phyloP scores from a whole-genome alignment of 768 basidiomycete genomes.

The Tulasnella sp. region DNA sequence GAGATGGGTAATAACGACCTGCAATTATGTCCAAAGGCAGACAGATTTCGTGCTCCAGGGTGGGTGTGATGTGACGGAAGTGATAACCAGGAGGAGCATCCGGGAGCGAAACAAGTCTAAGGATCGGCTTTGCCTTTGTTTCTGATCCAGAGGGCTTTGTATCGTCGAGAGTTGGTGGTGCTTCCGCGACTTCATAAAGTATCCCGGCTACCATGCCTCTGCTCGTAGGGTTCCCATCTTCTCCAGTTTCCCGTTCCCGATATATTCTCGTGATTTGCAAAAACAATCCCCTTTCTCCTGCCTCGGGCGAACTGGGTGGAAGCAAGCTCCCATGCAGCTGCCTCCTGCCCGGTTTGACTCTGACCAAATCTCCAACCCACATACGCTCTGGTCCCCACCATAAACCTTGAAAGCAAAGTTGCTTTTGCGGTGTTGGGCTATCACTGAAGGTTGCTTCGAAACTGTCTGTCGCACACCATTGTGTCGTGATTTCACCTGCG shows the following conservation, averaged over 20 bases:
- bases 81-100: slow-evolving; percentile 54
- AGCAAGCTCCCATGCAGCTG: slow-evolving; percentile 47
- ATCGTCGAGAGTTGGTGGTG: slow-evolving; percentile 24
- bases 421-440: slow-evolving; percentile 29
- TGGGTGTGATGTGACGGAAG: slow-evolving; percentile 57
- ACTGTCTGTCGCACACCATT: slow-evolving; percentile 65
- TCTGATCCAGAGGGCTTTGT: too few species aligned
- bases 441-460: slow-evolving; percentile 33
- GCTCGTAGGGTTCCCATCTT: neutral
- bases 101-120: slow-evolving; percentile 33
- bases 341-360: slow-evolving; percentile 61
- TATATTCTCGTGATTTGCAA: slow-evolving; percentile 59
- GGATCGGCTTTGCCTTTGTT: too few species aligned
- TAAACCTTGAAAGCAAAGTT: slow-evolving; percentile 25
- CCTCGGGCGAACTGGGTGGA: slow-evolving; percentile 45
- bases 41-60: slow-evolving; percentile 51
- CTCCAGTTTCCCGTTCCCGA: slow-evolving; percentile 39
- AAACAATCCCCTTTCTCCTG: slow-evolving; percentile 55
- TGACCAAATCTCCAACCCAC: slow-evolving; percentile 17
- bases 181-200: slow-evolving; percentile 69
- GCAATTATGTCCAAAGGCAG: slow-evolving; percentile 58
- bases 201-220: slow-evolving; percentile 47
- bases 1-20: slow-evolving; percentile 70
- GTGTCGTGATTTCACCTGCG: slow-evolving; percentile 48
- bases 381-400: slow-evolving; percentile 18